phyloP scores from a whole-genome alignment of 1,139 yeast genomes.

The Kodamaea suecica region DNA sequence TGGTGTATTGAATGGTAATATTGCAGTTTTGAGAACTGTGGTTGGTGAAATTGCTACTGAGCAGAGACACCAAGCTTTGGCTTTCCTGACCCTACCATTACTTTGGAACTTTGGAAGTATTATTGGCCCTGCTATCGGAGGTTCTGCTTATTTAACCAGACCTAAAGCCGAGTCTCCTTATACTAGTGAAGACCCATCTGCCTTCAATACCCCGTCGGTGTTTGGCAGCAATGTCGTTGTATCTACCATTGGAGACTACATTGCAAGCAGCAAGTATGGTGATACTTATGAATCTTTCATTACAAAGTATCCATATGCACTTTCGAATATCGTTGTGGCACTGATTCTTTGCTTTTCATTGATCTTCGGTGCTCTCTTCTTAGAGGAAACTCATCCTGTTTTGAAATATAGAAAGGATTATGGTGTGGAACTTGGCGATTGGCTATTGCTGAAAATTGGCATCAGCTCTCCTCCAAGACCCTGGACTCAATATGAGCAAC shows the following conservation, averaged over 20 bases:
- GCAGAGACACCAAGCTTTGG: constrained; percentile 36
- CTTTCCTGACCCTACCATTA: constrained; percentile 35
- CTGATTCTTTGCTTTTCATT: constrained; percentile 38
- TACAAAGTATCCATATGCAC: constrained; percentile 51
- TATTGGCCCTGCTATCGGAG: constrained; percentile 50
- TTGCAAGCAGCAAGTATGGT: neutral
- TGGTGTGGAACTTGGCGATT: constrained; percentile 55
- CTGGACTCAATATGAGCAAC: constrained; percentile 20
- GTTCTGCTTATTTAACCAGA: constrained; percentile 39
- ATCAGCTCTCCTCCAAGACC: constrained; percentile 29
- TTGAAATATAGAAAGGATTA: constrained; percentile 42
- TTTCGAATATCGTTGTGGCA: constrained; percentile 58
- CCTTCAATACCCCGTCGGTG: neutral
- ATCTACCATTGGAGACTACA: neutral
- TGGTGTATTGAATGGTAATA: constrained; percentile 37
- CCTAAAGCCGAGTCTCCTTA: constrained; percentile 17
- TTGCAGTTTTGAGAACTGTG: constrained; percentile 36
- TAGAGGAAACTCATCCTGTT: constrained; percentile 59
- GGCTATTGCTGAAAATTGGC: constrained; percentile 34
- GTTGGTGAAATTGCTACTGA: constrained; percentile 39
- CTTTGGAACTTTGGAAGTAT: constrained; percentile 33
- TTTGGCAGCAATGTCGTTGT: neutral
- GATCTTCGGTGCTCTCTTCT: constrained; percentile 45
- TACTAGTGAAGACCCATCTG: neutral
- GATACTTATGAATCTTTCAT: constrained; percentile 26